phyloP scores from a whole-genome alignment of 495 filamentous ascomycete species.

The Penicillium canariense region DNA sequence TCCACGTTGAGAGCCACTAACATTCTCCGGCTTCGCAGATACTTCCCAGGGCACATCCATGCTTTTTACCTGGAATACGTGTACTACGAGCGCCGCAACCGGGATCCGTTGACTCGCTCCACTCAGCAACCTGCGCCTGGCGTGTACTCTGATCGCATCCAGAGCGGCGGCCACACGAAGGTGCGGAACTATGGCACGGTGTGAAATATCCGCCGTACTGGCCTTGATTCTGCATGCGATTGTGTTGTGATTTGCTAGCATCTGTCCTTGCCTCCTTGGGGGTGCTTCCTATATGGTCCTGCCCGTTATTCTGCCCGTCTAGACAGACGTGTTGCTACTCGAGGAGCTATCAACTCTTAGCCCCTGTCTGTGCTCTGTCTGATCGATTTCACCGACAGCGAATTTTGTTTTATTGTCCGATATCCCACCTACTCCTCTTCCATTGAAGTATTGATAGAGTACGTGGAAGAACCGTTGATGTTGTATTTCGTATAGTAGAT shows the following conservation, averaged over 20 bases:
- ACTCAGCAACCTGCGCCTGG: conserved; percentile 57
- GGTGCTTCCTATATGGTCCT: not conserved
- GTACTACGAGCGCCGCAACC: conserved; percentile 71
- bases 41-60: conserved; percentile 79
- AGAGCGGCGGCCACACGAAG: conserved; percentile 58
- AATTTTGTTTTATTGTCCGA: not conserved
- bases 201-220: not conserved
- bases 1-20: not conserved
- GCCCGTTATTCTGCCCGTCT: too few species aligned
- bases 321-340: not conserved
- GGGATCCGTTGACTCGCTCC: conserved; percentile 49
- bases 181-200: conserved; percentile 52
- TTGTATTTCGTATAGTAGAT: not conserved
- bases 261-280: not conserved
- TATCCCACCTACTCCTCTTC: too few species aligned
- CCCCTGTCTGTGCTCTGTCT: not conserved
- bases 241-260: not conserved
- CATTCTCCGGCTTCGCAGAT: conserved; percentile 39
- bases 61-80: conserved; percentile 90
- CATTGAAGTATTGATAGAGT: too few species aligned
- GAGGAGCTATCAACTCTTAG: not conserved
- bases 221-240: not conserved
- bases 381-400: not conserved
- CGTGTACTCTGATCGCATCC: conserved; percentile 78
- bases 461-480: not conserved